Evolutionary conservation across 306 rosid species (phyloP).

Genomic region (Cucurbita moschata): DNA sequence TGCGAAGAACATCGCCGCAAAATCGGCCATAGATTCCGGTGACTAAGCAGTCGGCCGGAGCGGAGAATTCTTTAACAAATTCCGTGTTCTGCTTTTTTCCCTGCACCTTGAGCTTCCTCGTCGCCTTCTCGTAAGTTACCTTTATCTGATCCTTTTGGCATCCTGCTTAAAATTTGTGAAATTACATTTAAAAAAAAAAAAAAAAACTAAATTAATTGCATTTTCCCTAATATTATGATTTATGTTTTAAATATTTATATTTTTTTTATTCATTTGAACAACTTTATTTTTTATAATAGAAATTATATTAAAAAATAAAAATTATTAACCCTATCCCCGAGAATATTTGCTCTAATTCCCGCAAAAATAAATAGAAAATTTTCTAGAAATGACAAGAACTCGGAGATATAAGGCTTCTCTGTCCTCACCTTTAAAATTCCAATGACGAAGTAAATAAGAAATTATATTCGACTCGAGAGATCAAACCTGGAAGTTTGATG

Average conservation of each 20-base stretch:
- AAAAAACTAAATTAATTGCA: neutral
- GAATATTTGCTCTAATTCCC: too few relatives aligned
- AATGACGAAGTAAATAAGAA: neutral
- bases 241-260: too few relatives aligned
- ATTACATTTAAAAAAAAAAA: neutral
- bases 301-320: too few relatives aligned
- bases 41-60: neutral
- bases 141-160: neutral
- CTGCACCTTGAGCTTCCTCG: neutral
- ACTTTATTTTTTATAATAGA: too few relatives aligned
- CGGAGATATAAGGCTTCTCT: too few relatives aligned
- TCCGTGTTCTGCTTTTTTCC: neutral
- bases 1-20: neutral
- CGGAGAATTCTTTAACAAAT: neutral
- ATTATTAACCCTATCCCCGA: too few relatives aligned
- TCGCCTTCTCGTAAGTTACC: neutral
- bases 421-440: too few relatives aligned
- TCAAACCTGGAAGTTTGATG: neutral
- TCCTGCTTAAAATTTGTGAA: neutral
- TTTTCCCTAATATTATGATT: too few relatives aligned
- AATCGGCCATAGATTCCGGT: slow-evolving; percentile 1
- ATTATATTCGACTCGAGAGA: too few relatives aligned
- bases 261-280: too few relatives aligned
- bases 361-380: too few relatives aligned
- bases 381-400: too few relatives aligned